Percentiles rank a stretch among this genome's conserved stretches.
These are phyloP conservation scores for Phallus indusiatus DNA, from an alignment of 768 basidiomycete genomes.

Conservation along the genomic window DNA sequence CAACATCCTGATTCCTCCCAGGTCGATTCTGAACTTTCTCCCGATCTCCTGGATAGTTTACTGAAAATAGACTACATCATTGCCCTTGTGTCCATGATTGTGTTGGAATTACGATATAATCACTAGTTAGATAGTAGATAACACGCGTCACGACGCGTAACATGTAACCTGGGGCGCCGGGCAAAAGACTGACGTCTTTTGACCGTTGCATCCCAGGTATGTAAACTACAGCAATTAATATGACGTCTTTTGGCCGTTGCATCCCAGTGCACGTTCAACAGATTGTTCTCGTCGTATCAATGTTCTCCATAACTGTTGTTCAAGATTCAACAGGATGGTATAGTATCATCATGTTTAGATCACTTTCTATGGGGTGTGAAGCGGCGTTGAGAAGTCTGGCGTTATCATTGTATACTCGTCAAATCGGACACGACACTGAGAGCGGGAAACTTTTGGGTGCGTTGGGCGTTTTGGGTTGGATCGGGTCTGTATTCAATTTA, in stretches of 20 bases:
- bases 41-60: conserved; percentile 1
- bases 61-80: conserved; percentile 54
- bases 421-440: conserved; percentile 41
- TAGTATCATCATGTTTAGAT: conserved; percentile 35
- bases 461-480: conserved; percentile 60
- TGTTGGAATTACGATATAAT: no score
- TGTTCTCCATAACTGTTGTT: conserved; percentile 46
- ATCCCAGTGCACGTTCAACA: conserved; percentile 47
- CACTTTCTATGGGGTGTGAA: conserved; percentile 52
- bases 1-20: conserved; percentile 14
- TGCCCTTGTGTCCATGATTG: conserved; percentile 37
- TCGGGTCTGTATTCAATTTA: conserved; percentile 49
- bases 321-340: conserved; percentile 42
- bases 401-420: conserved; percentile 48
- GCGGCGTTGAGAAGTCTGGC: conserved; percentile 69
- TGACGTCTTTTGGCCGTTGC: no score
- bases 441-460: conserved; percentile 74
- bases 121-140: no score
- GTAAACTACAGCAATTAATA: no score
- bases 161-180: no score
- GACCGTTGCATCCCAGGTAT: no score
- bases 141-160: no score
- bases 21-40: neutral
- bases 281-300: no score
- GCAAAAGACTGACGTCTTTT: no score